Evolutionary conservation across 106 monocot species (phyloP).

Genomic region (Dioscorea dumetorum): DNA sequence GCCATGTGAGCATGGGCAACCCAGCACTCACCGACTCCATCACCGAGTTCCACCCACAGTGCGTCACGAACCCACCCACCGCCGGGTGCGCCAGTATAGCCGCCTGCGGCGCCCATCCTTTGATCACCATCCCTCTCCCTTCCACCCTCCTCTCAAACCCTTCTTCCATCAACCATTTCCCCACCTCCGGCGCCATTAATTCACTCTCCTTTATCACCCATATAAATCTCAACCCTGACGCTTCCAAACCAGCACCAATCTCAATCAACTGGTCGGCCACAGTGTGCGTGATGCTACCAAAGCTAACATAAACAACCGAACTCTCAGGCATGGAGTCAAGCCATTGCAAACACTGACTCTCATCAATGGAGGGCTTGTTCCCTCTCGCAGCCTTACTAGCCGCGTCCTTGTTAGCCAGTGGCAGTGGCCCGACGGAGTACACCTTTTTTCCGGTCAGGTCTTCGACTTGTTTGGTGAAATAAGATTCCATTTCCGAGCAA

Average conservation of each 20-base stretch:
- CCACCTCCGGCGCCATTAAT: too few relatives aligned
- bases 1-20: conserved; percentile 3
- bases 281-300: neutral
- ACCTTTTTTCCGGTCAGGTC: too few relatives aligned
- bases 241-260: neutral
- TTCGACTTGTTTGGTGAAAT: neutral
- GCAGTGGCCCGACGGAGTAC: neutral
- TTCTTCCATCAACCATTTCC: neutral
- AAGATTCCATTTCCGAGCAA: neutral
- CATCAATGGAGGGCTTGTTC: too few relatives aligned
- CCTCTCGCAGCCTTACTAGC: too few relatives aligned
- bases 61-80: conserved; percentile 11
- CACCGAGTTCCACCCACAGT: conserved; percentile 13
- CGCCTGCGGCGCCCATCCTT: conserved; percentile 7
- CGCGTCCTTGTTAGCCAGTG: too few relatives aligned
- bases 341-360: neutral
- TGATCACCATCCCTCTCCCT: neutral
- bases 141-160: neutral
- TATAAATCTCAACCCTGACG: neutral
- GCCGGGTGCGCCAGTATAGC: neutral
- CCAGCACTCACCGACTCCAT: neutral
- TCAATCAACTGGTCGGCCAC: neutral
- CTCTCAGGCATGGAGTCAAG: neutral
- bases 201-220: neutral
- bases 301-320: neutral